These are phyloP conservation scores for Kazachstania africana DNA, from an alignment of 805 yeast species.

Conservation along the genomic window DNA sequence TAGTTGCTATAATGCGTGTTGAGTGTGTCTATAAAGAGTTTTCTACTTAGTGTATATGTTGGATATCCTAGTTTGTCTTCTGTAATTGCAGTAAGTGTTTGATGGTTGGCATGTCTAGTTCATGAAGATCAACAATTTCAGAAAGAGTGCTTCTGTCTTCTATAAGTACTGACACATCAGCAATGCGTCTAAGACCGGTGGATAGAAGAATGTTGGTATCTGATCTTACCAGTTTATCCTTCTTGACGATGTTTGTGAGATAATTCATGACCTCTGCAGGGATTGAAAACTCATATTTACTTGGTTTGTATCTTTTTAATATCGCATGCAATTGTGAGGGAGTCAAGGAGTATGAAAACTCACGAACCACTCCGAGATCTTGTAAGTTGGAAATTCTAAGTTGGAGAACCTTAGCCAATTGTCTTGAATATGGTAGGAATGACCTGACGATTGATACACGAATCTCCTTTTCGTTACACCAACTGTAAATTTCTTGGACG, in stretches of 20 bases:
- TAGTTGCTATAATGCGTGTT: too few relatives aligned
- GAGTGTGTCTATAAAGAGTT: too few relatives aligned
- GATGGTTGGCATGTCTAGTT: too few relatives aligned
- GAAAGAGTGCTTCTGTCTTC: too few relatives aligned
- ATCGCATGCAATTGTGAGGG: slow-evolving; percentile 6
- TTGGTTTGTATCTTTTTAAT: slow-evolving; percentile 7
- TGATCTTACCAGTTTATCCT: neutral
- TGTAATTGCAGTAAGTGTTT: too few relatives aligned
- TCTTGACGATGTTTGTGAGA: slow-evolving; percentile 5
- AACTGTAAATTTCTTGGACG: slow-evolving; percentile 1
- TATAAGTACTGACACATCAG: too few relatives aligned
- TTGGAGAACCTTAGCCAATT: slow-evolving; percentile 7
- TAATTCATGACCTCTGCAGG: slow-evolving; percentile 7
- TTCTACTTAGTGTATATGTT: too few relatives aligned
- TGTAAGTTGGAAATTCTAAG: slow-evolving; percentile 5
- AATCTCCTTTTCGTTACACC: slow-evolving; percentile 1
- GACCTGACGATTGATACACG: neutral
- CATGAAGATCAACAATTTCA: too few relatives aligned
- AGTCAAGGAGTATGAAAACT: slow-evolving; percentile 6
- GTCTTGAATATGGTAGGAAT: slow-evolving; percentile 3
- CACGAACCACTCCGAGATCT: slow-evolving; percentile 6
- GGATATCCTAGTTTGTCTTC: too few relatives aligned
- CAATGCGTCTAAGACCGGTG: too few relatives aligned
- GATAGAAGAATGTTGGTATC: too few relatives aligned
- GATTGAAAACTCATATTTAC: slow-evolving; percentile 3